phyloP scores from a whole-genome alignment of 2,329 filamentous ascomycete genomes.

The Xylaria sp. region DNA sequence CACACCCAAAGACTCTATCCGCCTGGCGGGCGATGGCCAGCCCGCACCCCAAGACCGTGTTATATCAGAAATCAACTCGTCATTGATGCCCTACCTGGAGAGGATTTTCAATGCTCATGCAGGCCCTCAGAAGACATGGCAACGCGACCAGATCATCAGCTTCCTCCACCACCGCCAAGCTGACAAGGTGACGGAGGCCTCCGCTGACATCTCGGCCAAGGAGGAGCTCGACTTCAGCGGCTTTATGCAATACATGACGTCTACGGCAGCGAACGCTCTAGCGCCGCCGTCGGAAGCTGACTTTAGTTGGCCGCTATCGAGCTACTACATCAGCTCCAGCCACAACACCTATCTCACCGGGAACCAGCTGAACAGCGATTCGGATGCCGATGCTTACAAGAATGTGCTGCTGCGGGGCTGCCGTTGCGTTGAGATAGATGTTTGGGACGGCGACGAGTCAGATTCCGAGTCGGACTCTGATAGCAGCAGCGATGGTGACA shows the following conservation, averaged over 20 bases:
- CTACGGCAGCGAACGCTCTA: conserved; percentile 57
- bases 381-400: conserved; percentile 89
- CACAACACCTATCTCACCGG: conserved; percentile 96
- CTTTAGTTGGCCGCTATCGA: conserved; percentile 82
- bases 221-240: conserved; percentile 58
- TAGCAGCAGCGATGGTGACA: conserved; percentile 59
- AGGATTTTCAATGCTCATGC: conserved; percentile 60
- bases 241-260: conserved; percentile 69
- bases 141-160: conserved; percentile 55
- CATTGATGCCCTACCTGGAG: conserved; percentile 57
- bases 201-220: conserved; percentile 48
- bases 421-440: conserved; percentile 93
- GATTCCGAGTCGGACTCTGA: conserved; percentile 71
- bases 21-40: conserved; percentile 61
- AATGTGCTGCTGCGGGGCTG: conserved; percentile 85
- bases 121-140: conserved; percentile 56
- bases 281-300: conserved; percentile 57
- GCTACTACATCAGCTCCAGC: conserved; percentile 94
- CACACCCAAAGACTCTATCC: conserved; percentile 47
- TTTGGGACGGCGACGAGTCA: conserved; percentile 88
- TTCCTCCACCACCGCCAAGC: conserved; percentile 62
- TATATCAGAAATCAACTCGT: conserved; percentile 56
- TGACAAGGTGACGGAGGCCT: conserved; percentile 49
- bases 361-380: conserved; percentile 86
- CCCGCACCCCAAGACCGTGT: conserved; percentile 55